Evolutionary conservation across 1,284 basidiomycete genomes (phyloP).

Genomic region (Cutaneotrichosporon sp.): DNA sequence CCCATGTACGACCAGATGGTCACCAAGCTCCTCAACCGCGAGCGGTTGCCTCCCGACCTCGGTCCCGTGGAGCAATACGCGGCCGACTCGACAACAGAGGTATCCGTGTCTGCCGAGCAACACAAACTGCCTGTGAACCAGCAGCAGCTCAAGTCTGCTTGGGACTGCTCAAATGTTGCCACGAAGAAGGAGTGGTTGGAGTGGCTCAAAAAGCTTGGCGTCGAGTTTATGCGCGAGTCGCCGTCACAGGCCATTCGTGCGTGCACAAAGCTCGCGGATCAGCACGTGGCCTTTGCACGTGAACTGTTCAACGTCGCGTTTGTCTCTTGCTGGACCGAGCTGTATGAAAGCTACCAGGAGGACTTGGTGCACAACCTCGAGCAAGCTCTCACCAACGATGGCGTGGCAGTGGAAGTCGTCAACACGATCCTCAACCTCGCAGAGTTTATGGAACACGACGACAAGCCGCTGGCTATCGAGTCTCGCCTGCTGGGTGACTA

Average conservation of each 20-base stretch:
- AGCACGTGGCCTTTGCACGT: slow-evolving; percentile 83
- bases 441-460: slow-evolving; percentile 99
- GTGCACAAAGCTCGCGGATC: slow-evolving; percentile 88
- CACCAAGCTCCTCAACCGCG: slow-evolving; percentile 82
- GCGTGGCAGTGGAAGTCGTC: slow-evolving; percentile 84
- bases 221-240: slow-evolving; percentile 97
- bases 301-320: slow-evolving; percentile 98
- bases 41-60: slow-evolving; percentile 68
- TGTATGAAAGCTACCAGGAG: slow-evolving; percentile 95
- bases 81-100: slow-evolving; percentile 24
- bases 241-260: slow-evolving; percentile 95
- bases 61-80: slow-evolving; percentile 49
- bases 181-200: slow-evolving; percentile 90
- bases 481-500: slow-evolving; percentile 90
- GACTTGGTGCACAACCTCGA: slow-evolving; percentile 90
- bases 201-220: slow-evolving; percentile 89
- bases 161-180: slow-evolving; percentile 79
- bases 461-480: slow-evolving; percentile 91
- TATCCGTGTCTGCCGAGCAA: slow-evolving; percentile 56
- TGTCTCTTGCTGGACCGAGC: slow-evolving; percentile 93
- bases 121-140: slow-evolving; percentile 94
- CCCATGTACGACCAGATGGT: slow-evolving; percentile 83
- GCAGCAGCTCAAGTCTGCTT: slow-evolving; percentile 93
- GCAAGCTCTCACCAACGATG: slow-evolving; percentile 71
- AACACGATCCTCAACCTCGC: slow-evolving; percentile 92